Evolutionary conservation across 2,329 filamentous ascomycete genomes (phyloP).

Genomic region (Neofusicoccum cordaticola): DNA sequence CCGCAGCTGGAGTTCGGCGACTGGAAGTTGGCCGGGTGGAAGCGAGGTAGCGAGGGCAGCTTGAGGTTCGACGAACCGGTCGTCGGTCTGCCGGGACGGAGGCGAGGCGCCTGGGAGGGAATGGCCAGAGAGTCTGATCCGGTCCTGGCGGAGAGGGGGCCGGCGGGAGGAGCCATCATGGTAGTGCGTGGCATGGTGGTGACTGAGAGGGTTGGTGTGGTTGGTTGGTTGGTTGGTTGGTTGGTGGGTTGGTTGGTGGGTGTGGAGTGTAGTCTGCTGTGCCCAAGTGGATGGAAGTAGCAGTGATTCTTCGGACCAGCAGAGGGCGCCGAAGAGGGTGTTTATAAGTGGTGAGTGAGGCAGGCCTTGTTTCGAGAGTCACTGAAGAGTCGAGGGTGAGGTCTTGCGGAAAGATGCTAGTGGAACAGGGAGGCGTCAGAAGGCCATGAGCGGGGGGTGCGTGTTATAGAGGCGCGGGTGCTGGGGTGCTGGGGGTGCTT

Average conservation of each 20-base stretch:
- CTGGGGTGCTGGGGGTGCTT: neutral
- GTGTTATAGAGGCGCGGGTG: constrained; percentile 5
- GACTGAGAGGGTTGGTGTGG: neutral
- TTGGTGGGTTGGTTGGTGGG: neutral
- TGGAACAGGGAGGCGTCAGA: constrained; percentile 3
- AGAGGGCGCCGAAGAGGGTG: neutral
- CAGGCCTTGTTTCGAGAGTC: neutral
- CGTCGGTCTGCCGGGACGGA: constrained; percentile 33
- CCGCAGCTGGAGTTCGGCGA: constrained; percentile 37
- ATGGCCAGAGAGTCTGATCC: constrained; percentile 31
- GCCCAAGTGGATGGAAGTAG: neutral
- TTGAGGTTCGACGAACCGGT: constrained; percentile 39
- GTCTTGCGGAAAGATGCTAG: neutral
- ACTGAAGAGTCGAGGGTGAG: neutral
- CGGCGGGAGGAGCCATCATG: constrained; percentile 2
- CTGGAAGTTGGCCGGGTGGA: constrained; percentile 53
- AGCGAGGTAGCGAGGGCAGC: constrained; percentile 50
- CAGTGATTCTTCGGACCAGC: neutral
- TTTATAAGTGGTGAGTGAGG: neutral
- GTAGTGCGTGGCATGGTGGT: neutral
- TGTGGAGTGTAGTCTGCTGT: neutral
- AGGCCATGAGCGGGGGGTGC: constrained; percentile 9
- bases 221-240: neutral
- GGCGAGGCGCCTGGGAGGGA: constrained; percentile 34
- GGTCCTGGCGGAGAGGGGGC: constrained; percentile 2